phyloP scores from a whole-genome alignment of 768 basidiomycete species.

The Galerina marginata region DNA sequence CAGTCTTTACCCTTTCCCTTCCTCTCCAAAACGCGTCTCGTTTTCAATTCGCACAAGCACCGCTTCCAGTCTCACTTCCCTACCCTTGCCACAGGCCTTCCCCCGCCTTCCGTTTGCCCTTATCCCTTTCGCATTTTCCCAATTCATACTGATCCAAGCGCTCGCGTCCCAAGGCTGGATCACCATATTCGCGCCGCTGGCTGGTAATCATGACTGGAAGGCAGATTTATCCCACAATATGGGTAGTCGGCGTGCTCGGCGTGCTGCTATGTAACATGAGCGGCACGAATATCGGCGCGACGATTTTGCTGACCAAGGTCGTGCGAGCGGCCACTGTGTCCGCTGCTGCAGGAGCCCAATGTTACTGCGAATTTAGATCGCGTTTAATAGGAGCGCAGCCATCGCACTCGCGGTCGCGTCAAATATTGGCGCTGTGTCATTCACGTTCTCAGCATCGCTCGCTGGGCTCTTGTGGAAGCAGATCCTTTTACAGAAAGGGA shows the following conservation, averaged over 20 bases:
- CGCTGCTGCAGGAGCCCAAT: slow-evolving; percentile 64
- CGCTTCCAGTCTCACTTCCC: slow-evolving; percentile 56
- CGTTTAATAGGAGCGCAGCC: slow-evolving; percentile 74
- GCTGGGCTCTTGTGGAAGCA: slow-evolving; percentile 85
- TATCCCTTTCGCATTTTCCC: slow-evolving; percentile 90
- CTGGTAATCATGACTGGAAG: slow-evolving; percentile 49
- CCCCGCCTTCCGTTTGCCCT: slow-evolving; percentile 80
- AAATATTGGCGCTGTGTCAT: slow-evolving; percentile 90
- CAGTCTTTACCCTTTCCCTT: slow-evolving; percentile 14
- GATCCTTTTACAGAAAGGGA: slow-evolving; percentile 79
- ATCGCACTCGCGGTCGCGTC: slow-evolving; percentile 83
- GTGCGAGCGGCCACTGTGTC: slow-evolving; percentile 49
- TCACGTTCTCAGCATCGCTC: slow-evolving; percentile 86
- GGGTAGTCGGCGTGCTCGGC: slow-evolving; percentile 72
- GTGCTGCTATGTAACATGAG: slow-evolving; percentile 81
- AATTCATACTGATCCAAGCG: slow-evolving; percentile 92
- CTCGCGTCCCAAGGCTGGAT: slow-evolving; percentile 89
- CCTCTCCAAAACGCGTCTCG: slow-evolving; percentile 1
- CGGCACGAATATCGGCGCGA: slow-evolving; percentile 91
- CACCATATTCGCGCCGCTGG: slow-evolving; percentile 77
- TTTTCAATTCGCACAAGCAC: slow-evolving; percentile 16
- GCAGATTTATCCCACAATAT: slow-evolving; percentile 56
- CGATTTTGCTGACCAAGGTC: slow-evolving; percentile 88
- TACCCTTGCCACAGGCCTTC: slow-evolving; percentile 66
- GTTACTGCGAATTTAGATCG: slow-evolving; percentile 59